phyloP scores from a whole-genome alignment of 164 flowering plant genomes.

The Vitis rotundifolia region DNA sequence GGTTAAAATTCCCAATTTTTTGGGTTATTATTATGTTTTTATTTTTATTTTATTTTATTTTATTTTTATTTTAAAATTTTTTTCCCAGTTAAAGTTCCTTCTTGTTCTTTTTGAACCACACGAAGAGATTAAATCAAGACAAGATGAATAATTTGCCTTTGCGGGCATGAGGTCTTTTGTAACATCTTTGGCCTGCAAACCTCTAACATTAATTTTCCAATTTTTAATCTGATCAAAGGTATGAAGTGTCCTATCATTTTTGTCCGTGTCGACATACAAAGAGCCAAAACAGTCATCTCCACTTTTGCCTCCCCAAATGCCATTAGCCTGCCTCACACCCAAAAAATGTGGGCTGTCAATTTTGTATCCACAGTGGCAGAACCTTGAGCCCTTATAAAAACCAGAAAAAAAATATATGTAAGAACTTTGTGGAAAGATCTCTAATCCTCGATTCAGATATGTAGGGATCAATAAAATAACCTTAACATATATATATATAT shows the following conservation, averaged over 20 bases:
- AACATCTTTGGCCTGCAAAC: conserved; percentile 13
- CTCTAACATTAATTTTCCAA: conserved; percentile 6
- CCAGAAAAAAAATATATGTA: no score
- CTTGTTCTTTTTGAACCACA: no score
- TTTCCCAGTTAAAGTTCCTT: no score
- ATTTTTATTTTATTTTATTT: no score
- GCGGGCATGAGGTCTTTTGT: conserved; percentile 12
- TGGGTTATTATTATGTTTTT: no score
- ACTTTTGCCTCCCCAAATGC: conserved; percentile 17
- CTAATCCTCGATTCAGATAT: neutral
- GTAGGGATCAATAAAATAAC: no score
- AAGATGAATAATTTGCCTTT: neutral
- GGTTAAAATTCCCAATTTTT: no score
- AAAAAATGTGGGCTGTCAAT: neutral
- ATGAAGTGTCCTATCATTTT: conserved; percentile 6
- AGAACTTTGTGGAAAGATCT: no score
- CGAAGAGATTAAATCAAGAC: neutral
- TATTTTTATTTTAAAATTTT: no score
- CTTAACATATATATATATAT: no score
- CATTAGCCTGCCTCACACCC: conserved; percentile 3
- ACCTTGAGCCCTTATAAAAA: neutral
- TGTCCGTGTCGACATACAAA: no score
- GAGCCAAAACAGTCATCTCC: no score
- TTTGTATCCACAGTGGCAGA: conserved; percentile 2
- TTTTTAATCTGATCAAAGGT: neutral